Evolutionary conservation across 2,329 filamentous ascomycete genomes (phyloP), one percentile per base, ranked within the genome.

Genomic region (Phialophora expanda): DNA sequence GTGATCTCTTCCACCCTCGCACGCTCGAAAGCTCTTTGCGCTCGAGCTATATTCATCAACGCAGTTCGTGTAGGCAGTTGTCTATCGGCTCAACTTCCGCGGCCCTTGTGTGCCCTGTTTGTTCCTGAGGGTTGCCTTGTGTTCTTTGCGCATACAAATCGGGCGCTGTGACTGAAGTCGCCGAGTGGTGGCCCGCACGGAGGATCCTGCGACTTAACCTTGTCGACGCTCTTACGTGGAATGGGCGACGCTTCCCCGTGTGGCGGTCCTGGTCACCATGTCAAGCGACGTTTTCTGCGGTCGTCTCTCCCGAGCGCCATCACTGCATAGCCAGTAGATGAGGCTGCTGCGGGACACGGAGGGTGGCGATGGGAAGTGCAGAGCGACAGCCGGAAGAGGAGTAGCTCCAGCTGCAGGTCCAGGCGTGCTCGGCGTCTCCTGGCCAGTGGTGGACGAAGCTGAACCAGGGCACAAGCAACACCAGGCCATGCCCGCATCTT

Each of bases 371-470:
- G 61, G 30, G 61, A 48, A 56, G 41, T 57, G 60, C 46, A 54
- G 56, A 63, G 58, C 64, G 61, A 58, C 57, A 48, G 58, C 63
- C 57, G 20, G 26, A 64, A 61, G 44, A 28, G 55, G 67, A 60
- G 41, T 62, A 66, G 64, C 53, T 61, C 64, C 56, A 55, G 24
- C 62, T 66, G 66, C 66, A 66, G 66, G 64, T 64, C 66, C 66
- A 50, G 44, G 30, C 38, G 32, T 51, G 55, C 54, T 53, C 28
- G 56, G 24, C 30, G n/a, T 26, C 34, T 56, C 12, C 50, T 58
- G 56, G 62, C 67, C 67, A 69, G 53, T 69, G 63, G 59, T 57
- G 28, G 28, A 20, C 26, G 3, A 28, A 50, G 53, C 58, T 58
- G 61, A 48, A 65, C 28, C 67, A 66, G 61, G 64, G 65, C 60